Evolutionary conservation across 345 rosid genomes (phyloP).

Genomic region (Hibiscus mutabilis): DNA sequence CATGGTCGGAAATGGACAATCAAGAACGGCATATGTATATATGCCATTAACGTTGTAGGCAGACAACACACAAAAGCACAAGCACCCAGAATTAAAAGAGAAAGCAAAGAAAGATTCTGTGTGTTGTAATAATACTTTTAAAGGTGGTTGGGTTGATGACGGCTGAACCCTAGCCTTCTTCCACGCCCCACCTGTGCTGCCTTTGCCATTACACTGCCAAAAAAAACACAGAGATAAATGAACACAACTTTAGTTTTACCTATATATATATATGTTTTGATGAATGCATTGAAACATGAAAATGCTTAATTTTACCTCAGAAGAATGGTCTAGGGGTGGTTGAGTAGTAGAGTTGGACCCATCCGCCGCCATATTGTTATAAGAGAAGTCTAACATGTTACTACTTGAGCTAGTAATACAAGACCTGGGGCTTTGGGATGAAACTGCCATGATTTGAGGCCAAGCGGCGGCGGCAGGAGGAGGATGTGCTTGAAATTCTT

Average conservation of each 20-base stretch:
- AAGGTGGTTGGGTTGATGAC: conserved; percentile 30
- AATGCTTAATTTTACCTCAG: conserved; percentile 24
- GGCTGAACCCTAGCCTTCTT: conserved; percentile 54
- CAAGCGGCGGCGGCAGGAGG: conserved; percentile 15
- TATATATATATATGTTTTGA: too few relatives aligned
- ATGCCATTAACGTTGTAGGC: neutral
- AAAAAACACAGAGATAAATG: neutral
- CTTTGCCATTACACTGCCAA: conserved; percentile 32
- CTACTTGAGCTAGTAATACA: conserved; percentile 32
- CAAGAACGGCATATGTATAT: conserved; percentile 16
- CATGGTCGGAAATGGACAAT: conserved; percentile 21
- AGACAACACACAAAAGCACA: conserved; percentile 6
- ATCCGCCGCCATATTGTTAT: conserved; percentile 19
- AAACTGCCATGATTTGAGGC: conserved; percentile 27
- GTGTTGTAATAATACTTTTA: conserved; percentile 19
- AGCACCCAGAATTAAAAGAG: conserved; percentile 3
- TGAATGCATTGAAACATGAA: too few relatives aligned
- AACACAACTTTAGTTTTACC: too few relatives aligned
- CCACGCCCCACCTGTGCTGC: conserved; percentile 28
- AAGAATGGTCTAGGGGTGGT: conserved; percentile 28
- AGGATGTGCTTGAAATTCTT: conserved; percentile 25
- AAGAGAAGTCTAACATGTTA: conserved; percentile 37
- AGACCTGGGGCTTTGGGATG: conserved; percentile 42
- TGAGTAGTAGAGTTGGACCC: conserved; percentile 13
- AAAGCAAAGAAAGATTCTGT: conserved; percentile 1